Conservation (phyloP, 805 yeast genomes). For the Lachancea cidri region DNA sequence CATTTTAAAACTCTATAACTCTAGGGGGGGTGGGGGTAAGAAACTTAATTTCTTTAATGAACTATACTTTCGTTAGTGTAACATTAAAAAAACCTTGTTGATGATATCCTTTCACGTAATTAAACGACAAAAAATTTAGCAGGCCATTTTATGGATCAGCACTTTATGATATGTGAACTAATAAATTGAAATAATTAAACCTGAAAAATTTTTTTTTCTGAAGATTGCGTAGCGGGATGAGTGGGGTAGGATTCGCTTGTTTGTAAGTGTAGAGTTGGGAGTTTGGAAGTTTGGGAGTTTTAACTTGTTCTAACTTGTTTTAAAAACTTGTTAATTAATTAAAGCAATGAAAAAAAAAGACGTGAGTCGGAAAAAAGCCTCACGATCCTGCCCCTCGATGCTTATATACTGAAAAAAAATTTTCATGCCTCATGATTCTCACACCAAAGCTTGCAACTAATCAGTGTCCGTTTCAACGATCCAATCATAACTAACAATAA, state of each 20-base stretch:
- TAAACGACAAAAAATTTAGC: slow-evolving; percentile 19
- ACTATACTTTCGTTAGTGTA: slow-evolving; percentile 3
- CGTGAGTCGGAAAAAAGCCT: neutral
- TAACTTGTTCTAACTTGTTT: neutral
- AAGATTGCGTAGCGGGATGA: neutral
- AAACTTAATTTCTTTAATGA: slow-evolving; percentile 1
- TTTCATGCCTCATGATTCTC: neutral
- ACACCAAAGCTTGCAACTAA: too few relatives aligned
- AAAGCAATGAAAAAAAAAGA: neutral
- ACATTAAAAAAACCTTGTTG: slow-evolving; percentile 9
- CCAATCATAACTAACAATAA: too few relatives aligned
- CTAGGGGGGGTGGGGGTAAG: slow-evolving; percentile 1
- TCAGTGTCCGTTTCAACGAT: too few relatives aligned
- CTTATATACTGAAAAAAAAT: neutral
- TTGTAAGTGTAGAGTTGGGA: neutral
- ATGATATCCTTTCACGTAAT: slow-evolving; percentile 9
- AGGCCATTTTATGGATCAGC: slow-evolving; percentile 18
- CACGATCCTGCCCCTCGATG: neutral
- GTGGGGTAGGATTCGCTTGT: neutral
- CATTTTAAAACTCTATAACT: slow-evolving; percentile 5
- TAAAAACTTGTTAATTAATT: neutral
- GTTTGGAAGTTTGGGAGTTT: neutral
- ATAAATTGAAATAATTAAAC: neutral
- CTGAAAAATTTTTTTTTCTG: neutral
- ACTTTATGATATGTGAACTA: neutral